Evolutionary conservation across 805 yeast genomes (phyloP), one percentile per base, ranked within the genome.

Genomic region (Wickerhamiella slavikovae): DNA sequence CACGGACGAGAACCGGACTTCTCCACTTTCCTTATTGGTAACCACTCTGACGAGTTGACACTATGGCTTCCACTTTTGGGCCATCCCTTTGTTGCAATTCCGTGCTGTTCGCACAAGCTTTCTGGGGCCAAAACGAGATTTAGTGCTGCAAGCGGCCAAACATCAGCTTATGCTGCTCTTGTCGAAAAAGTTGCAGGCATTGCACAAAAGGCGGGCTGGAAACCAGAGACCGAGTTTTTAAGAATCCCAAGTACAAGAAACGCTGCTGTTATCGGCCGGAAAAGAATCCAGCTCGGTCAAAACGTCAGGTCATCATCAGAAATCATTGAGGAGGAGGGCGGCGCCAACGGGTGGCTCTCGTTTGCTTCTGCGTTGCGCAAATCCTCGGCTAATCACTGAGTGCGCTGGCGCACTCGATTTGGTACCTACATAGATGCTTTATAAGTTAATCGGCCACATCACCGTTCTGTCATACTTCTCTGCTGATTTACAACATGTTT

Each of bases 201-300:
- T 15, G 68, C 93, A 0, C 45, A 46, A 12, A 47, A 58, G 29
- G 68, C 68, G 42, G 95, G 95, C 0, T 85, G 96, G 96, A 54
- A 62, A 10, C 75, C 72, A 1, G 74, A 79, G 43, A 66, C 72
- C 41, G 96, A 85, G 48, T 74, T 76, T 75, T 54, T 85, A 27
- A 62, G 96, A 34, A 85, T 85, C 15, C 96, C 96, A 19, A 78
- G 93, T 34, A 85, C 96, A 0, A 58, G 95, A 48, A 85, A 85
- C 45, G 80, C 91, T 1, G 95, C 95, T 0, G 55, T 85, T 11
- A 70, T 85, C 28, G 93, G 92, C 0, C 60, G 65, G 30, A 51
- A 58, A 22, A 62, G 57, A 27, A 49, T 48, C 3, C 33, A 42
- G 8, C 39, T 49, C 8, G 21, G 23, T 4, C 17, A 25, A 7